phyloP scores from a whole-genome alignment of 2,329 filamentous ascomycete species.

The Ustilaginoidea virens region DNA sequence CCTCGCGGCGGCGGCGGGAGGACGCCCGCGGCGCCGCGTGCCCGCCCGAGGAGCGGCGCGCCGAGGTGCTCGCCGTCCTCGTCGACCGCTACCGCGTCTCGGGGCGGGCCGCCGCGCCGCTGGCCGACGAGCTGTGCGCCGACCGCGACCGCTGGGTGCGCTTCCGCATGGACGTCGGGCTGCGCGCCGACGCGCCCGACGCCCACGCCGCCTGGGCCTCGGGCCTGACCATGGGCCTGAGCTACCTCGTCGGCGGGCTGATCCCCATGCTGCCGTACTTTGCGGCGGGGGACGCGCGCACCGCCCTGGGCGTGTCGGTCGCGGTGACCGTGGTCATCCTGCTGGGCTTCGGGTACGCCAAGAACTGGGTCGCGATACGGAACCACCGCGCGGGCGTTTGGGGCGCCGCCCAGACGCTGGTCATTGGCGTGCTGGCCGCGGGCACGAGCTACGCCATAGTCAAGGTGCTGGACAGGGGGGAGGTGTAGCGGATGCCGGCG shows the following conservation, averaged over 20 bases:
- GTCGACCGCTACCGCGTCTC: slow-evolving; percentile 33
- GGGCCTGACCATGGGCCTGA: slow-evolving; percentile 49
- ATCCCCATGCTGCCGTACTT: slow-evolving; percentile 61
- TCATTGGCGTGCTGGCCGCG: slow-evolving; percentile 50
- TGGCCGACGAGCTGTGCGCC: slow-evolving; percentile 33
- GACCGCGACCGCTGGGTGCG: slow-evolving; percentile 33
- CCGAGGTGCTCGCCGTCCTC: slow-evolving; percentile 34
- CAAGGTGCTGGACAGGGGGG: slow-evolving; percentile 29
- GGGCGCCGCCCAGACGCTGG: slow-evolving; percentile 47
- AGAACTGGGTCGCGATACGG: slow-evolving; percentile 38
- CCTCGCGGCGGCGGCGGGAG: slow-evolving; percentile 31
- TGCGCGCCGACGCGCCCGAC: slow-evolving; percentile 29
- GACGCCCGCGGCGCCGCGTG: slow-evolving; percentile 23
- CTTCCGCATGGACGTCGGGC: slow-evolving; percentile 46
- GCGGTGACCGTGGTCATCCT: slow-evolving; percentile 44
- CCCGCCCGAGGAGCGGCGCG: slow-evolving; percentile 27
- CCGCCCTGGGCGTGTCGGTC: slow-evolving; percentile 43
- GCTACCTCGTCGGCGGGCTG: slow-evolving; percentile 56
- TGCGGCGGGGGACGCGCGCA: slow-evolving; percentile 27
- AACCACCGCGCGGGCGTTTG: slow-evolving; percentile 37
- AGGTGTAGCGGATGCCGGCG: no score
- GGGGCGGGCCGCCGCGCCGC: slow-evolving; percentile 22
- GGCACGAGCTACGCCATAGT: slow-evolving; percentile 51
- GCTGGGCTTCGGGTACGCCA: slow-evolving; percentile 49
- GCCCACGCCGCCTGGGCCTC: slow-evolving; percentile 33